Evolutionary conservation across 2,329 filamentous ascomycete genomes (phyloP), one percentile per base, ranked within the genome.

Genomic region (Aspergillus unguis): DNA sequence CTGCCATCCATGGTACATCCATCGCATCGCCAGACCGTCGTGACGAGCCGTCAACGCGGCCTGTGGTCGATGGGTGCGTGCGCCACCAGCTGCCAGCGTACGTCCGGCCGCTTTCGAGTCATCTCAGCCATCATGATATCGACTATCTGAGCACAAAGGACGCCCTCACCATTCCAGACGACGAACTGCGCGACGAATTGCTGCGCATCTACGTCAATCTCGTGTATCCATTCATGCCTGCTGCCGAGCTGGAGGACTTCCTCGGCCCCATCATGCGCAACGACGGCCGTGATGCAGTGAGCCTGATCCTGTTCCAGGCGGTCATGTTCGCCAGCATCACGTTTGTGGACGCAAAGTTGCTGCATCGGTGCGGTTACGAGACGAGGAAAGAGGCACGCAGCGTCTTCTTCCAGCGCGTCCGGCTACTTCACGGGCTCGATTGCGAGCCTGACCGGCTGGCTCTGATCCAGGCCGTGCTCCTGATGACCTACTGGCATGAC

Each of bases 401-500:
- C 2, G 5, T 7, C 11, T 38, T 7, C 6, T 38, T 17, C 17
- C 3, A 2, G 11, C 11, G 10, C 11, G 36, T 8, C 11, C n/a
- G 89, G 85, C 78, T 90, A 3, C 78, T 95, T 9, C 94, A 95
- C 73, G 90, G 95, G 66, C 90, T 94, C 59, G 90, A 95, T 69
- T 91, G 91, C 70, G 90, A 95, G 70, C 81, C 83, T 44, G 89
- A 95, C 68, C 86, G 89, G 46, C 82, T 95, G 46, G 81, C 88
- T 29, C 80, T 95, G 26, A 88, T 95, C 25, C 90, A 95, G 71
- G 85, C 87, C 10, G 78, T 95, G 11, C 78, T 95, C 23, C 80
- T 95, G 53, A 89, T 95, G 86, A 94, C 90, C 3, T 95, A 92
- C 69, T 95, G 90, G 86, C 95, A 95, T 70, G 90, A 95, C 71